A percentile compares a stretch with the other conserved stretches of the same genome.
phyloP scores from a whole-genome alignment of 768 basidiomycete genomes.

The Leccinum subgranulosum region DNA sequence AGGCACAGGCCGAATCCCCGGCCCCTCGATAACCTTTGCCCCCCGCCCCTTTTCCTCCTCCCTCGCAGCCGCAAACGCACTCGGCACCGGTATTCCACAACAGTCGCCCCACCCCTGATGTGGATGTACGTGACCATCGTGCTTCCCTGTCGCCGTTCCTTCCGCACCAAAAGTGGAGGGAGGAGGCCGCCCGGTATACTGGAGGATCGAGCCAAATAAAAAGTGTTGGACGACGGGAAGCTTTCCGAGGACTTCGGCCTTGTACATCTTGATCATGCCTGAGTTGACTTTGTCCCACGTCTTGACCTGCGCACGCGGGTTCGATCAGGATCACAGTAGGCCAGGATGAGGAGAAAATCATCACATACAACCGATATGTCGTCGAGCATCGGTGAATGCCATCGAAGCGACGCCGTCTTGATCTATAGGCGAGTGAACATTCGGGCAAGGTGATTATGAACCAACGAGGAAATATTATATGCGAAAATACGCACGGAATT shows the following conservation, averaged over 20 bases:
- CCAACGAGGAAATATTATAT: too few species aligned
- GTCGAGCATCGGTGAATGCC: too few species aligned
- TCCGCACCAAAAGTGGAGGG: constrained; percentile 27
- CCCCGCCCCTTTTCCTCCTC: constrained; percentile 32
- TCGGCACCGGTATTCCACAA: constrained; percentile 87
- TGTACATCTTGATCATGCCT: constrained; percentile 98
- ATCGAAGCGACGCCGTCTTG: too few species aligned
- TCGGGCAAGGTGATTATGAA: too few species aligned
- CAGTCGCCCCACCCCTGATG: constrained; percentile 84
- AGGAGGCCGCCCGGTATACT: constrained; percentile 59
- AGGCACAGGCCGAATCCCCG: constrained; percentile 72
- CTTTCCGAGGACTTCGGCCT: constrained; percentile 91
- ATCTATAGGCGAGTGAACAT: too few species aligned
- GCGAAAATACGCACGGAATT: too few species aligned
- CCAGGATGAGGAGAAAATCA: too few species aligned
- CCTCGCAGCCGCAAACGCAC: constrained; percentile 69
- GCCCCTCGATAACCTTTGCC: constrained; percentile 46
- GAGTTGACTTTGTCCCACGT: constrained; percentile 96
- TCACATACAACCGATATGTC: too few species aligned
- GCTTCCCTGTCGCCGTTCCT: constrained; percentile 4
- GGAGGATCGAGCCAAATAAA: constrained; percentile 80
- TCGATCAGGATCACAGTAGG: not conserved
- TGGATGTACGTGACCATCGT: constrained; percentile 30
- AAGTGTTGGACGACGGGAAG: constrained; percentile 97
- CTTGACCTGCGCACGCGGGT: constrained; percentile 50